phyloP scores from a whole-genome alignment of 2,329 filamentous ascomycete genomes.

The Botrytis squamosa region DNA sequence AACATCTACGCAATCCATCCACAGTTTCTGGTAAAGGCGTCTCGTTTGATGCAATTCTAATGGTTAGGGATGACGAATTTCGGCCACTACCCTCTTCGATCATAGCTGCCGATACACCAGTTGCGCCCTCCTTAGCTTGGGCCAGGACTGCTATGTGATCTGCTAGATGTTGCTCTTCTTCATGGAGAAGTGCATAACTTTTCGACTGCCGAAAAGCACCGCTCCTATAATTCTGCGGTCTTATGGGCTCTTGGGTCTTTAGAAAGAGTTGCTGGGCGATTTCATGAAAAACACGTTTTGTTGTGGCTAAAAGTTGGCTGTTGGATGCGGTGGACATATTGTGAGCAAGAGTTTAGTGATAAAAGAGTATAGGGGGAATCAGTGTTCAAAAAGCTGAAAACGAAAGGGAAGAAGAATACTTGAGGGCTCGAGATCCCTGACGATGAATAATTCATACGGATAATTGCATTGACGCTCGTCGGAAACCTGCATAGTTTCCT shows the following conservation, averaged over 20 bases:
- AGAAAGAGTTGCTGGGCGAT: background rate
- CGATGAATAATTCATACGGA: background rate
- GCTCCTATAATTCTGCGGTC: slow-evolving; percentile 14
- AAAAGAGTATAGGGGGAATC: background rate
- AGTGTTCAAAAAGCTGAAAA: too few relatives aligned
- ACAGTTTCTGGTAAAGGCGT: slow-evolving; percentile 18
- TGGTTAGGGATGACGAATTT: slow-evolving; percentile 12
- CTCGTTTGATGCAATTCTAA: slow-evolving; percentile 31
- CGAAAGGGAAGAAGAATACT: background rate
- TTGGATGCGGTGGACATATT: background rate
- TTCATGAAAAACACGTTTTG: background rate
- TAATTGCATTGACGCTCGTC: background rate
- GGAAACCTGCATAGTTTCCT: background rate
- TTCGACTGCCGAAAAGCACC: background rate
- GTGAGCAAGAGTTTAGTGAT: background rate
- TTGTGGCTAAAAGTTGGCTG: background rate
- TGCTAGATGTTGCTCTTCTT: slow-evolving; percentile 26
- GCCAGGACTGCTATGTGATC: slow-evolving; percentile 31
- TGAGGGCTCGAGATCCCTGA: background rate
- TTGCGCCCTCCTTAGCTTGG: slow-evolving; percentile 15
- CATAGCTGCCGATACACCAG: slow-evolving; percentile 28
- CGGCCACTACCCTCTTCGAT: slow-evolving; percentile 25
- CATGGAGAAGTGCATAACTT: slow-evolving; percentile 3
- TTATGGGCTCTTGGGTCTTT: background rate
- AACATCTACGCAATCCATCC: slow-evolving; percentile 1